A percentile compares a stretch with the other conserved stretches of the same genome.
Conservation (phyloP, 768 basidiomycete species). For the Kwoniella sp. region DNA sequence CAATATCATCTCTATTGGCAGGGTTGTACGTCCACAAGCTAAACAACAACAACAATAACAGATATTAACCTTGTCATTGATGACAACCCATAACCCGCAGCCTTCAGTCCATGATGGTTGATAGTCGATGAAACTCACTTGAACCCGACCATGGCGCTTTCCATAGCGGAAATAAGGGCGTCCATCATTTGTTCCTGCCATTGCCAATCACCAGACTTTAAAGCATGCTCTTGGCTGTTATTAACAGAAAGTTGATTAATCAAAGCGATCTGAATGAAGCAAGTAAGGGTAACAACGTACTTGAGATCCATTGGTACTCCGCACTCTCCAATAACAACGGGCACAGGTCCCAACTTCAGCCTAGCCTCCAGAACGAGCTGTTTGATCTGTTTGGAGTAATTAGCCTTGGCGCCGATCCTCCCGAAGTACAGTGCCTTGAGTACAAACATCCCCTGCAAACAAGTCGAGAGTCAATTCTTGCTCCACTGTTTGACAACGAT, state of each 20-base stretch:
- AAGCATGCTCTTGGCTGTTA: constrained; percentile 69
- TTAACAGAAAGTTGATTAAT: constrained; percentile 1
- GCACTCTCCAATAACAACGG: constrained; percentile 86
- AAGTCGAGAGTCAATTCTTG: not conserved
- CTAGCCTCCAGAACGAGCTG: constrained; percentile 75
- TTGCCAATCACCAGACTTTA: constrained; percentile 69
- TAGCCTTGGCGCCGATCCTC: constrained; percentile 73
- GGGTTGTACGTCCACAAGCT: constrained; percentile 97
- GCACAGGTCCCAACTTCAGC: constrained; percentile 72
- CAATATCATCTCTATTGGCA: constrained; percentile 71
- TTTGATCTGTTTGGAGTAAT: constrained; percentile 77
- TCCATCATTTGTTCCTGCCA: constrained; percentile 96
- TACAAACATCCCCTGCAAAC: constrained; percentile 76
- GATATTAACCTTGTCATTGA: too few relatives aligned
- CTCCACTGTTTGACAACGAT: too few relatives aligned
- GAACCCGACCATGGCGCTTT: constrained; percentile 74
- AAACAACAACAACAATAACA: not conserved
- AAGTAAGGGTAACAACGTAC: constrained; percentile 59
- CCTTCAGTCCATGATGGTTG: too few relatives aligned
- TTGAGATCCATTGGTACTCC: constrained; percentile 98
- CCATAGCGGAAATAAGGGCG: constrained; percentile 79
- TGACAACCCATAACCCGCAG: too few relatives aligned
- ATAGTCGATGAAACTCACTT: constrained; percentile 64
- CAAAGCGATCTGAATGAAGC: too few relatives aligned
- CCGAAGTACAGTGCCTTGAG: constrained; percentile 85